A percentile compares a stretch with the other conserved stretches of the same genome.
phyloP scores from a whole-genome alignment of 345 rosid genomes.

The Hibiscus syriacus region DNA sequence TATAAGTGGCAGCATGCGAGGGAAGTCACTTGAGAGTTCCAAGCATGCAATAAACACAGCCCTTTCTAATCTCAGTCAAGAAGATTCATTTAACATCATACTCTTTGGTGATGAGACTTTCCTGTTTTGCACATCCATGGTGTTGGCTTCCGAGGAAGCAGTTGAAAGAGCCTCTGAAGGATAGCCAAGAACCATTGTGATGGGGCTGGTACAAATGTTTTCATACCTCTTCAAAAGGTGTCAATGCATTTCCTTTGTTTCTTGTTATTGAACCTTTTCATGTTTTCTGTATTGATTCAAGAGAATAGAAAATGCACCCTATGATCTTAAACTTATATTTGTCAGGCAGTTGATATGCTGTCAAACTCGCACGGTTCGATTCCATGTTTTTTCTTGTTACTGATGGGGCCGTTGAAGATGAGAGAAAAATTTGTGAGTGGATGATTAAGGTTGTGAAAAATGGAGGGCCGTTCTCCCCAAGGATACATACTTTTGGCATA shows the following conservation, averaged over 20 bases:
- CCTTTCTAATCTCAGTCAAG: slow-evolving; percentile 47
- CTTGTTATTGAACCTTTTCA: neutral
- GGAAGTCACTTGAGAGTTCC: slow-evolving; percentile 61
- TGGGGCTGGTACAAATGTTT: slow-evolving; percentile 63
- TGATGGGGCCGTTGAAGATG: slow-evolving; percentile 95
- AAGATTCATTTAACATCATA: slow-evolving; percentile 77
- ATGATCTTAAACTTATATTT: slow-evolving; percentile 16
- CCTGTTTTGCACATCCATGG: slow-evolving; percentile 61
- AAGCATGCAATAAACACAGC: slow-evolving; percentile 53
- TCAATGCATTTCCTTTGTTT: slow-evolving; percentile 4
- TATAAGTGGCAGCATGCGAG: slow-evolving; percentile 84
- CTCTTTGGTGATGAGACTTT: slow-evolving; percentile 66
- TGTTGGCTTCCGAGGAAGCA: slow-evolving; percentile 49
- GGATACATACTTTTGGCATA: slow-evolving; percentile 57
- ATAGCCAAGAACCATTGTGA: slow-evolving; percentile 49
- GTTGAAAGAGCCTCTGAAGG: slow-evolving; percentile 64
- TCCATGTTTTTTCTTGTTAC: slow-evolving; percentile 74
- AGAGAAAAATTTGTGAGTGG: slow-evolving; percentile 62
- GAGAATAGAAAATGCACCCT: neutral
- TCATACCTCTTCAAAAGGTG: slow-evolving; percentile 73
- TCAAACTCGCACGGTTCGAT: slow-evolving; percentile 45
- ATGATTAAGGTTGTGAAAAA: slow-evolving; percentile 50
- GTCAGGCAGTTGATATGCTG: slow-evolving; percentile 87
- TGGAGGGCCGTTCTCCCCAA: slow-evolving; percentile 37
- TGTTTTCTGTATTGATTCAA: neutral